These are phyloP conservation scores for Babesia sp. DNA, from an alignment of 169 alveolate genomes.

Conservation along the genomic window DNA sequence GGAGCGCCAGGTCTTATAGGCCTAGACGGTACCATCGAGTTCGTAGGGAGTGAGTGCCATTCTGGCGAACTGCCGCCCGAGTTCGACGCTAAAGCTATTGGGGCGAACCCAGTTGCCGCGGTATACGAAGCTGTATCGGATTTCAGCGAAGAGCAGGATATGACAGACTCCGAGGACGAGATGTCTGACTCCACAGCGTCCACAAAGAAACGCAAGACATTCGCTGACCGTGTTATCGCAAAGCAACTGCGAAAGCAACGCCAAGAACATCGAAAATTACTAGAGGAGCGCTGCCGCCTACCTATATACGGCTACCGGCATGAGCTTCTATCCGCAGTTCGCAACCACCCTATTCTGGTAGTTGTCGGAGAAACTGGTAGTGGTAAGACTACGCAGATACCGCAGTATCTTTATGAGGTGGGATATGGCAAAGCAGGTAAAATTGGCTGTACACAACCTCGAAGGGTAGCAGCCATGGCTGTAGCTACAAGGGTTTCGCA, in stretches of 20 bases:
- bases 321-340: slow-evolving; percentile 88
- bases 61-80: slow-evolving; percentile 42
- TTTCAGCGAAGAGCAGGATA: slow-evolving; percentile 13
- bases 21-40: slow-evolving; percentile 52
- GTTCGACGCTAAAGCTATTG: slow-evolving; percentile 49
- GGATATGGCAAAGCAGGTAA: slow-evolving; percentile 95
- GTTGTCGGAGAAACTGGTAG: slow-evolving; percentile 99
- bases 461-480: slow-evolving; percentile 99
- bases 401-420: slow-evolving; percentile 95
- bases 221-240: slow-evolving; percentile 49
- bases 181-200: slow-evolving; percentile 30
- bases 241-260: slow-evolving; percentile 63
- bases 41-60: slow-evolving; percentile 30
- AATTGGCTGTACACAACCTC: slow-evolving; percentile 98
- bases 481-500: slow-evolving; percentile 98
- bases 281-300: slow-evolving; percentile 79
- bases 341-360: slow-evolving; percentile 89
- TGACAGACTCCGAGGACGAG: slow-evolving; percentile 15
- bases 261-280: slow-evolving; percentile 59
- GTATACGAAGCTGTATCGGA: slow-evolving; percentile 18
- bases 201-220: slow-evolving; percentile 36
- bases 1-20: slow-evolving; percentile 2
- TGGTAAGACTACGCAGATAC: slow-evolving; percentile 99
- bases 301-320: slow-evolving; percentile 94
- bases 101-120: slow-evolving; percentile 39